These are phyloP conservation scores for Suhomyces wounanorum DNA, from an alignment of 1,139 yeast genomes.

Conservation along the genomic window DNA sequence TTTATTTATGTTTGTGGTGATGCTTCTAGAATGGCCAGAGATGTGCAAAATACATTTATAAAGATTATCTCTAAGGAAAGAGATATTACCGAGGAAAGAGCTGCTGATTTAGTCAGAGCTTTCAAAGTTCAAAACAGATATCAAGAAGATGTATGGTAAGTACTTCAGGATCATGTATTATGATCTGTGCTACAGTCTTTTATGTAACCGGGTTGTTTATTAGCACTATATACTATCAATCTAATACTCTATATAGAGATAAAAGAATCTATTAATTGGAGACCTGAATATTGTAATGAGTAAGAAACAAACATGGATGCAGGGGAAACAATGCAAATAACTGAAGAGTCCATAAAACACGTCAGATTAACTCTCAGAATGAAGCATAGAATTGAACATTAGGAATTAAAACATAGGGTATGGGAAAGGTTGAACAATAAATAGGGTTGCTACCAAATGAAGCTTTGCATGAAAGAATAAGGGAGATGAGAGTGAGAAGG, in stretches of 20 bases:
- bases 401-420: slow-evolving; percentile 6
- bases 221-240: slow-evolving; percentile 5
- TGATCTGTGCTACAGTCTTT: not conserved
- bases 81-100: slow-evolving; percentile 61
- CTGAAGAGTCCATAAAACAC: slow-evolving; percentile 3
- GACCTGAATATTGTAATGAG: slow-evolving; percentile 2
- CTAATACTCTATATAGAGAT: slow-evolving; percentile 4
- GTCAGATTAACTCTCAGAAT: slow-evolving; percentile 1
- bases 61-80: slow-evolving; percentile 64
- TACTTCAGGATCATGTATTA: not conserved
- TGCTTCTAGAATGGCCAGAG: slow-evolving; percentile 95
- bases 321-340: slow-evolving; percentile 3
- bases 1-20: slow-evolving; percentile 96
- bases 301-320: slow-evolving; percentile 4
- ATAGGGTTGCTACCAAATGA: not conserved
- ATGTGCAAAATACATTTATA: slow-evolving; percentile 76
- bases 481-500: not conserved
- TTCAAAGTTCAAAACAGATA: slow-evolving; percentile 84
- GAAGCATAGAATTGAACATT: slow-evolving; percentile 4
- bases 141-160: slow-evolving; percentile 96
- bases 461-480: not conserved
- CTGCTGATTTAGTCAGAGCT: slow-evolving; percentile 75
- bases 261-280: slow-evolving; percentile 6
- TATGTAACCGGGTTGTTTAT: slow-evolving; percentile 2
- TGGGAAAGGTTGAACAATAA: not conserved